Evolutionary conservation across 805 yeast species (phyloP).

Genomic region (Candida khao-thaluensis): DNA sequence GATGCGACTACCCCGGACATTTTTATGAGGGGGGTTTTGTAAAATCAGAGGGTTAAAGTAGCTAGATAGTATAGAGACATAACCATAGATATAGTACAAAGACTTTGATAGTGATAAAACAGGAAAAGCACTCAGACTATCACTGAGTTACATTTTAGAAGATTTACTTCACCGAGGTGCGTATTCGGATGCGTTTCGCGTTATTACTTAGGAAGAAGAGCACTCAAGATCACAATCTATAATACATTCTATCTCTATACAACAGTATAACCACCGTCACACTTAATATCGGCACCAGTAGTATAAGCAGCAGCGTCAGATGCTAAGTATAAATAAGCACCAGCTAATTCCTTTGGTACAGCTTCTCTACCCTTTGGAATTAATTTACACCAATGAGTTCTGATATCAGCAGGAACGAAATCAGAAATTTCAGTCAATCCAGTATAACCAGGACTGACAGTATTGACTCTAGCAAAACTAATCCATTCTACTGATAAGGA

Average conservation of each 20-base stretch:
- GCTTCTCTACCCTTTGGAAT: conserved; percentile 79
- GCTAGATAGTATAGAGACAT: no score
- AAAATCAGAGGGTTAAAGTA: no score
- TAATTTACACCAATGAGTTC: conserved; percentile 40
- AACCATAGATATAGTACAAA: not conserved
- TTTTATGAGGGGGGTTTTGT: not conserved
- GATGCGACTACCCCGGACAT: conserved; percentile 5
- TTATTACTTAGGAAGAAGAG: no score
- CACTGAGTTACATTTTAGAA: no score
- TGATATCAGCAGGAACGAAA: conserved; percentile 36
- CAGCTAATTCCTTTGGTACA: conserved; percentile 68
- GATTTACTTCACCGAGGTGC: no score
- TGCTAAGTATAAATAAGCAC: conserved; percentile 78
- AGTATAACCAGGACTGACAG: conserved; percentile 85
- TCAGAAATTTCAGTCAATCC: conserved; percentile 57
- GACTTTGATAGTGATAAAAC: no score
- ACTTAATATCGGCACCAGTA: conserved; percentile 72
- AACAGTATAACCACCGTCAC: conserved; percentile 75
- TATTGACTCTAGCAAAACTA: conserved; percentile 77
- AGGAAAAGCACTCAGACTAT: no score
- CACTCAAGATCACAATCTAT: no score
- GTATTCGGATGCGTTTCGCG: no score
- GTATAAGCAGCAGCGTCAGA: conserved; percentile 79
- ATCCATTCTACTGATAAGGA: conserved; percentile 89
- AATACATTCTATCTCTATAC: no score